Percentiles rank a stretch among this genome's conserved stretches.
These are phyloP conservation scores for Psilocybe tampanensis DNA, from an alignment of 768 basidiomycete genomes.

Conservation along the genomic window DNA sequence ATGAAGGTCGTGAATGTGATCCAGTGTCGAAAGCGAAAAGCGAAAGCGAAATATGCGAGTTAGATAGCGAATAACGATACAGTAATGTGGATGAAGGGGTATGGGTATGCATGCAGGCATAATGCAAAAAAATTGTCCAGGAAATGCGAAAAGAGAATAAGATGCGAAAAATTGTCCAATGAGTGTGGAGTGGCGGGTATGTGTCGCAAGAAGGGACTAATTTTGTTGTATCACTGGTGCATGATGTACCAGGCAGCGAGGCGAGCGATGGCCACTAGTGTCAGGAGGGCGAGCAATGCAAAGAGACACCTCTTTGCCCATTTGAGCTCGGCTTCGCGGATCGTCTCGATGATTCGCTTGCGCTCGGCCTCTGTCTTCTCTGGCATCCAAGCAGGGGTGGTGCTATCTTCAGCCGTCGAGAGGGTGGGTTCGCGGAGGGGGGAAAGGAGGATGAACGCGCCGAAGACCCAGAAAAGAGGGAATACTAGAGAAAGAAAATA, in stretches of 20 bases:
- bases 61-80: too few species aligned
- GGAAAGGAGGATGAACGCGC: conserved; percentile 54
- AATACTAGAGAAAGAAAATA: conserved; percentile 43
- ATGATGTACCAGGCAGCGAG: conserved; percentile 35
- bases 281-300: conserved; percentile 50
- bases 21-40: too few species aligned
- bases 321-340: conserved; percentile 52
- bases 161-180: not conserved
- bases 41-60: too few species aligned
- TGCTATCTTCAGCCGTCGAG: conserved; percentile 24
- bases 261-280: conserved; percentile 35
- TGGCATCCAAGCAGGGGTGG: conserved; percentile 50
- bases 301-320: conserved; percentile 60
- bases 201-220: not conserved
- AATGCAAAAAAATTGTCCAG: too few species aligned
- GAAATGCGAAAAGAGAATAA: not conserved
- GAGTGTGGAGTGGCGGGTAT: not conserved
- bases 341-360: conserved; percentile 43
- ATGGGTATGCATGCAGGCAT: too few species aligned
- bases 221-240: not conserved
- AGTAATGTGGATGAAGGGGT: too few species aligned
- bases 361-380: conserved; percentile 58
- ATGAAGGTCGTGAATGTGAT: too few species aligned
- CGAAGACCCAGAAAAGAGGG: conserved; percentile 63
- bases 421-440: conserved; percentile 48